A percentile compares a stretch with the other conserved stretches of the same genome.
Conservation (phyloP, 305 asterid genomes). For the Striga hermonthica region DNA sequence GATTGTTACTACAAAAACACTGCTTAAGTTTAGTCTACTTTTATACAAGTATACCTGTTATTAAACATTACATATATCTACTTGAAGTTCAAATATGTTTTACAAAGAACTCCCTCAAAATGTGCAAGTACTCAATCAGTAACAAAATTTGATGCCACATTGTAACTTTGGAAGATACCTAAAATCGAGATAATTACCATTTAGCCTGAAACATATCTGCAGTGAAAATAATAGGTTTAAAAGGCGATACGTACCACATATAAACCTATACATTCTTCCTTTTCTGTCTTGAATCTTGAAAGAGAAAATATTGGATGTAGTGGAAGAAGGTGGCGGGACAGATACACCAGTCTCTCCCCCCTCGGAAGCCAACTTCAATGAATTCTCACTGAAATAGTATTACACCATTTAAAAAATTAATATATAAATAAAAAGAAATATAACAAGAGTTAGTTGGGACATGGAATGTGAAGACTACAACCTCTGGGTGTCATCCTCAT, state of each 20-base stretch:
- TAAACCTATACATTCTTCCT: slow-evolving; percentile 93
- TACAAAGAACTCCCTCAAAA: no score
- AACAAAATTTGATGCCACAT: no score
- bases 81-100: no score
- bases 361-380: slow-evolving; percentile 81
- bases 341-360: slow-evolving; percentile 69
- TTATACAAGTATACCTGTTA: no score
- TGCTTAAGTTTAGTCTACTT: no score
- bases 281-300: slow-evolving; percentile 85
- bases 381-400: slow-evolving; percentile 59
- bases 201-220: not conserved
- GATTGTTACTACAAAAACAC: no score
- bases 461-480: slow-evolving; percentile 7
- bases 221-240: not conserved
- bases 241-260: slow-evolving; percentile 50
- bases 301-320: slow-evolving; percentile 52
- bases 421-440: slow-evolving; percentile 27
- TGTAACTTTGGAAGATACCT: not conserved
- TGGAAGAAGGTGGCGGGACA: slow-evolving; percentile 53
- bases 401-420: not conserved
- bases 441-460: slow-evolving; percentile 6
- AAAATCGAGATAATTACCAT: not conserved
- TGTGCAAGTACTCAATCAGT: no score
- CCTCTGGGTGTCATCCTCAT: slow-evolving; percentile 53
- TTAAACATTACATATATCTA: no score